Evolutionary conservation across 2,329 filamentous ascomycete species (phyloP).

Genomic region (Hypoxylon sp.): DNA sequence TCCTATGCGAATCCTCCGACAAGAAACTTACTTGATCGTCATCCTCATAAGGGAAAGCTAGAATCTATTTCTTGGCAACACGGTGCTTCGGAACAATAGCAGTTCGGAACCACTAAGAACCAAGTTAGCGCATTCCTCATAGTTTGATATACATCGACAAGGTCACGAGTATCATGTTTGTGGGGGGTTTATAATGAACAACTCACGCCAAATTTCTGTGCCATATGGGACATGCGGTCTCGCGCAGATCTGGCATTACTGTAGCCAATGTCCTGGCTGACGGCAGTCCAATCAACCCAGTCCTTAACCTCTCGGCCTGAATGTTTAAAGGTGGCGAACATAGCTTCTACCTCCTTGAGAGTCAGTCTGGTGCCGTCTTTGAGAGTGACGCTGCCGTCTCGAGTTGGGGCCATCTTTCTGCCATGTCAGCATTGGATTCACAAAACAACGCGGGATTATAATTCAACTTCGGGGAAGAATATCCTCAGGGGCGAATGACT

Average conservation of each 20-base stretch:
- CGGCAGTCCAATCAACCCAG: background rate
- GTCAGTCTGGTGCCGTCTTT: background rate
- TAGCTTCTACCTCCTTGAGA: background rate
- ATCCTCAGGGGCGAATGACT: background rate
- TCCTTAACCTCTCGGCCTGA: background rate
- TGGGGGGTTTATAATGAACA: background rate
- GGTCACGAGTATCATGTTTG: background rate
- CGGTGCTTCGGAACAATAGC: background rate
- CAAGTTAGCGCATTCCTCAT: background rate
- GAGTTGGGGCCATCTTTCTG: background rate
- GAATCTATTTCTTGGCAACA: background rate
- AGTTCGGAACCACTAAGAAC: background rate
- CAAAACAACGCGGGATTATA: background rate
- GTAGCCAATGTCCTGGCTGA: background rate
- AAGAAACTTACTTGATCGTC: background rate
- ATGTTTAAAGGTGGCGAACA: background rate
- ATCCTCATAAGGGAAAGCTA: background rate
- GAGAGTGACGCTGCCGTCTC: background rate
- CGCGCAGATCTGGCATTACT: background rate
- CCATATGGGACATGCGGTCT: background rate
- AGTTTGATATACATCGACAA: background rate
- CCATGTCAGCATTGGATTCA: background rate
- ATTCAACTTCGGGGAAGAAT: background rate
- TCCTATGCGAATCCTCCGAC: background rate
- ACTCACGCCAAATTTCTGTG: background rate